These are phyloP conservation scores for Vitis labrusca DNA, from an alignment of 164 flowering plant species.

Conservation along the genomic window DNA sequence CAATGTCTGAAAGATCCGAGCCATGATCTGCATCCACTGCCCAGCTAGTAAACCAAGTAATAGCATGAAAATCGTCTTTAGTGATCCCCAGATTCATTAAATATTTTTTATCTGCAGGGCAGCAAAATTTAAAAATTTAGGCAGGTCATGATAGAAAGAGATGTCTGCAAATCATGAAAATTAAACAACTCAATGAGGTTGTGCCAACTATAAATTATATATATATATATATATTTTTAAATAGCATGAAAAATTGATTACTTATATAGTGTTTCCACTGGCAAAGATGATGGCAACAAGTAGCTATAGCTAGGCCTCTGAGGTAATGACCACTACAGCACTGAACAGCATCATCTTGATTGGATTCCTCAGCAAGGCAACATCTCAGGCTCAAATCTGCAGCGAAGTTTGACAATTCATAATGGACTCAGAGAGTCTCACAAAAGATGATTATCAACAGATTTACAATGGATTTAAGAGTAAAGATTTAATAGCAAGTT, in stretches of 20 bases:
- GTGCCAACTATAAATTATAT: neutral
- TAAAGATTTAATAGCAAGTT: constrained; percentile 1
- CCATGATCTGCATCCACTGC: constrained; percentile 94
- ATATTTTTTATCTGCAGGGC: constrained; percentile 62
- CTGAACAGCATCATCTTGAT: constrained; percentile 15
- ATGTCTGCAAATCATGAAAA: neutral
- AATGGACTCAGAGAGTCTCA: neutral
- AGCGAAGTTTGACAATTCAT: constrained; percentile 1
- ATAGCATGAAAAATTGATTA: constrained; percentile 30
- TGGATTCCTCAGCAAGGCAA: constrained; percentile 41
- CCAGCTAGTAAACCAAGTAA: constrained; percentile 99
- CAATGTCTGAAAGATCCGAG: constrained; percentile 47
- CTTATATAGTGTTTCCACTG: constrained; percentile 91
- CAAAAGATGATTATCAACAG: neutral
- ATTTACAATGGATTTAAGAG: neutral
- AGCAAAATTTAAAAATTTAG: neutral
- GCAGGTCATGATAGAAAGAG: neutral
- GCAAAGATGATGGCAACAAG: constrained; percentile 98
- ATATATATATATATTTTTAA: neutral
- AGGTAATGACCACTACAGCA: constrained; percentile 24
- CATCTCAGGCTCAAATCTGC: constrained; percentile 90
- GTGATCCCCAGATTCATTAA: constrained; percentile 54
- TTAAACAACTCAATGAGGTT: neutral
- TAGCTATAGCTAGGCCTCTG: constrained; percentile 80
- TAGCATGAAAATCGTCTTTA: constrained; percentile 80